Evolutionary conservation across 208 protist species (phyloP).

Genomic region (Leptomonas seymouri): DNA sequence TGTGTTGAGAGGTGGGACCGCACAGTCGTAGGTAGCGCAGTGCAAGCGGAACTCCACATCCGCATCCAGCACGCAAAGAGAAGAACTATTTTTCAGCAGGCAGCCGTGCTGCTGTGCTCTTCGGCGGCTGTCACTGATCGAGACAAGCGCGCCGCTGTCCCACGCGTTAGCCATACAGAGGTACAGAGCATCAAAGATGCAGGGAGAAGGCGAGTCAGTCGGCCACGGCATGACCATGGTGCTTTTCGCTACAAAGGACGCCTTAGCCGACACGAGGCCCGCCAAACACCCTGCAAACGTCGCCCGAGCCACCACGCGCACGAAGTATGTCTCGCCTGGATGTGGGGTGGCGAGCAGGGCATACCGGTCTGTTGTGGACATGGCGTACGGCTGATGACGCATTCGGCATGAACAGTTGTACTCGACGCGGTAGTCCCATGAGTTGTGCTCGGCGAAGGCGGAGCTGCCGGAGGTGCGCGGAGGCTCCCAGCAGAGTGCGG

Average conservation of each 20-base stretch:
- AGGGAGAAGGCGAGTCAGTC: slow-evolving; percentile 26
- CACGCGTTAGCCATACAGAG: slow-evolving; percentile 25
- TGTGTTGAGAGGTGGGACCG: slow-evolving; percentile 1
- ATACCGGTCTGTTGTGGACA: slow-evolving; percentile 33
- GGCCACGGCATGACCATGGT: slow-evolving; percentile 41
- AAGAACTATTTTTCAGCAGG: not conserved
- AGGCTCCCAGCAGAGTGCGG: slow-evolving; percentile 50
- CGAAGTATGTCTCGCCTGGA: slow-evolving; percentile 47
- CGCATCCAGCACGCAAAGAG: slow-evolving; percentile 6
- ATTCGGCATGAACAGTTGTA: slow-evolving; percentile 45
- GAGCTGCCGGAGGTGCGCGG: slow-evolving; percentile 12
- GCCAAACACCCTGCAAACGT: slow-evolving; percentile 26
- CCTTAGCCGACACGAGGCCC: slow-evolving; percentile 34
- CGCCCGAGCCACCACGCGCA: slow-evolving; percentile 52
- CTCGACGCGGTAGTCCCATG: slow-evolving; percentile 65
- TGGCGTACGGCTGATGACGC: slow-evolving; percentile 25
- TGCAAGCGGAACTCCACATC: slow-evolving; percentile 18
- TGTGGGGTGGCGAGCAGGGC: slow-evolving; percentile 45
- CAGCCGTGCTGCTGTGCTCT: not conserved
- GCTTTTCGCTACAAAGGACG: slow-evolving; percentile 22
- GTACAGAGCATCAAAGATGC: slow-evolving; percentile 64
- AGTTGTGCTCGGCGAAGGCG: slow-evolving; percentile 21
- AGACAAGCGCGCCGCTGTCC: not conserved
- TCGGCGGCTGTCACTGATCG: slow-evolving; percentile 3
- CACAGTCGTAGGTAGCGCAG: not conserved